A percentile compares a stretch with the other conserved stretches of the same genome.
Evolutionary conservation across 2,329 filamentous ascomycete genomes (phyloP).

Genomic region (Aspergillus ibericus): DNA sequence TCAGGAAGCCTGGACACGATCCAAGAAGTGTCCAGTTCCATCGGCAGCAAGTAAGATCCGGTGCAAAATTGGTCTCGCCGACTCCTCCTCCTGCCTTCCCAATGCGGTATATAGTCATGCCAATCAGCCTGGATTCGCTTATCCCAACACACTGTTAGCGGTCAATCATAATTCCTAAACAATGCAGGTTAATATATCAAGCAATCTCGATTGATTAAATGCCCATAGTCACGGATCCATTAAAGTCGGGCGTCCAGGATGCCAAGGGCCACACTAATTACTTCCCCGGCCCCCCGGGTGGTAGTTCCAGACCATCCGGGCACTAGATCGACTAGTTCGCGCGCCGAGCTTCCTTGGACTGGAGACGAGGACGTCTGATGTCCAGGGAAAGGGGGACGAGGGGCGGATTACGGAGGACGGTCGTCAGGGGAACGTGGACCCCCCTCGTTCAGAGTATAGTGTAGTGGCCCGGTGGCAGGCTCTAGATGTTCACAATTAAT

Average conservation of each 20-base stretch:
- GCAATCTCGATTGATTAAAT: conserved; percentile 4
- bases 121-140: neutral
- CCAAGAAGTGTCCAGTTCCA: too few species aligned
- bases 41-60: too few species aligned
- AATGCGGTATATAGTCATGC: conserved; percentile 2
- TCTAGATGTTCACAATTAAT: neutral
- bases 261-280: conserved; percentile 4
- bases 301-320: conserved; percentile 11
- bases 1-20: too few species aligned
- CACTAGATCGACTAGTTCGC: conserved; percentile 14
- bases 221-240: neutral
- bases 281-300: conserved; percentile 8
- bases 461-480: too few species aligned
- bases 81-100: neutral
- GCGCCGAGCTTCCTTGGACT: neutral
- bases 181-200: neutral
- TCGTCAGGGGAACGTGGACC: conserved; percentile 3
- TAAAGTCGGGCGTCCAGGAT: neutral
- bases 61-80: too few species aligned
- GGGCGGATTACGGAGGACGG: neutral
- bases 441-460: neutral
- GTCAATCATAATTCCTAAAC: conserved; percentile 5
- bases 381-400: neutral
- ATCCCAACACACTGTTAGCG: neutral
- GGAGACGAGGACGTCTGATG: neutral